Conservation (phyloP, 1,139 yeast species). For the Suhomyces ambrosiae region DNA sequence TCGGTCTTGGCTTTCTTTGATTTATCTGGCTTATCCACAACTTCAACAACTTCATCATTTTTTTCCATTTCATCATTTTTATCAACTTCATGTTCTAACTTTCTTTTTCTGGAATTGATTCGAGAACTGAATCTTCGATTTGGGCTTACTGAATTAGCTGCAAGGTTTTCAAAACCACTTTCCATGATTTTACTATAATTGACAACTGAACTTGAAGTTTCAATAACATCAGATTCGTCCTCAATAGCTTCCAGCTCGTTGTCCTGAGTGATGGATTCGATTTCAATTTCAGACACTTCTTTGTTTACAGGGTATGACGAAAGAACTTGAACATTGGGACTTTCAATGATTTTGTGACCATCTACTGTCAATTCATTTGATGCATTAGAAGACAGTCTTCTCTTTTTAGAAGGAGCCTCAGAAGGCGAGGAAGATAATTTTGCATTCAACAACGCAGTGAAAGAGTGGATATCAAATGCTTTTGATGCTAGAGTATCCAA, state of each 20-base stretch:
- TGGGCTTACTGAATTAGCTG: not conserved
- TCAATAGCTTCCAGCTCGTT: constrained; percentile 10
- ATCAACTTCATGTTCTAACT: not conserved
- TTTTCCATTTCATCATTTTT: constrained; percentile 1
- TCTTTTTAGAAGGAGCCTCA: constrained; percentile 1
- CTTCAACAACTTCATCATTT: not conserved
- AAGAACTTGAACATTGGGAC: constrained; percentile 12
- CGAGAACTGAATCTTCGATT: constrained; percentile 1
- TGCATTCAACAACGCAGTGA: constrained; percentile 30
- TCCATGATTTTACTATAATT: constrained; percentile 15
- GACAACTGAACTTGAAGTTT: constrained; percentile 5
- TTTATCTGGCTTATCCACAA: not conserved
- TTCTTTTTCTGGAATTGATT: constrained; percentile 2
- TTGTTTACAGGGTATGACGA: constrained; percentile 13
- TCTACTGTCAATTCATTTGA: not conserved
- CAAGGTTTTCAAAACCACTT: constrained; percentile 11
- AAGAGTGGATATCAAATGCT: constrained; percentile 30
- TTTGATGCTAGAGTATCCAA: constrained; percentile 8
- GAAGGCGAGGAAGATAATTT: constrained; percentile 19
- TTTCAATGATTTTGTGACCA: not conserved
- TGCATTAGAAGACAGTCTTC: not conserved
- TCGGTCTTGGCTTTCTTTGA: not conserved
- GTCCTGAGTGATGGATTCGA: constrained; percentile 7
- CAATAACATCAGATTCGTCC: constrained; percentile 10
- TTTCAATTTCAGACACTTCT: constrained; percentile 14